Base-by-base conservation (phyloP, 140 eudicot species). In the Oenanthe javanica region DNA sequence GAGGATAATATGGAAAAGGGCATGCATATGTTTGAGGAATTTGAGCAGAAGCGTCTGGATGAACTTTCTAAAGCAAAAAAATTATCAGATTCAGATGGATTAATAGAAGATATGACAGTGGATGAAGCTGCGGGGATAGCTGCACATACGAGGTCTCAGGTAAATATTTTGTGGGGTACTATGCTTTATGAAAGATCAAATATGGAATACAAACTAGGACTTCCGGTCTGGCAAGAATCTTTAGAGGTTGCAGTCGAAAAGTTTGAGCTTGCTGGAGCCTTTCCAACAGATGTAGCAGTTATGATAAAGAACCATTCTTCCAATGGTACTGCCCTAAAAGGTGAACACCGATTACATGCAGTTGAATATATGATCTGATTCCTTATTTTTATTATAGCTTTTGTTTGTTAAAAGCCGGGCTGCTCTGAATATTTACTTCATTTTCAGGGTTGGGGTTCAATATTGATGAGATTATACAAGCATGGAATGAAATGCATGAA, bases 401-500 rank as follows among this genome's bases (percentile, higher is more conserved):
- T 78, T 40, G 1, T 9, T 55, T 42, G 75, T 31, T 3, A 47
- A n/a, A 79, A 31, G n/a, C 61, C 61, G 64, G 54, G 61, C 16
- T 76, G 76, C 36, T 79, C 59, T 79, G 77, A 85, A 8, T 49
- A 42, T 55, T 18, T 78, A 59, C 43, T 75, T 42, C 76, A 77
- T 27, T 84, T 86, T 64, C 82, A 92, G 99, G 99, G 6, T 42
- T 92, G 76, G 93, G 96, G 59, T 95, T 95, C 89, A 89, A 90
- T 76, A 89, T 95, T 43, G 93, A 92, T 69, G 99, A 95, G 96
- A 95, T 95, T 66, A 89, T 95, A 69, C 97, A 95, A 66, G 99
- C 99, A 19, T 92, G 97, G 99, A 95, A 89, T 77, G 99, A 92
- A 84, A 95, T 95, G 97, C 86, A 88, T 77, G 99, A 95, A 83